These are phyloP conservation scores for Xylaria cubensis DNA, from an alignment of 495 filamentous ascomycete genomes.

Conservation along the genomic window DNA sequence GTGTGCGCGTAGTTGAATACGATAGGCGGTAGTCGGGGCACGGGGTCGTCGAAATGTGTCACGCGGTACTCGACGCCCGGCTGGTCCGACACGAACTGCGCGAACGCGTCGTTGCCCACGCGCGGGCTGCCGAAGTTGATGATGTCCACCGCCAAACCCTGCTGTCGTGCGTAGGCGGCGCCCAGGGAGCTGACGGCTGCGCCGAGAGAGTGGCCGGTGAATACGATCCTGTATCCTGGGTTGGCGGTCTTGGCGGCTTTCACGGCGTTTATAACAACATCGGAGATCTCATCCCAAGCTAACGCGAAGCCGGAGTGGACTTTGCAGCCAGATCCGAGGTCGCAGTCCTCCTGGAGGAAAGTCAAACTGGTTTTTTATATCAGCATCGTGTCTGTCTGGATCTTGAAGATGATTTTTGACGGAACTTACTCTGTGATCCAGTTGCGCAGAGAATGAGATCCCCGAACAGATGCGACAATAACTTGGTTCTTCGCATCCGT, in stretches of 20 bases:
- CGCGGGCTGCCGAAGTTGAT: conserved; percentile 75
- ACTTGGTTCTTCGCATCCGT: conserved; percentile 65
- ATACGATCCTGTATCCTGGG: conserved; percentile 59
- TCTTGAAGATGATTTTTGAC: neutral
- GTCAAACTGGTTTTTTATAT: conserved; percentile 32
- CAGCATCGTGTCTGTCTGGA: neutral
- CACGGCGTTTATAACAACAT: conserved; percentile 34
- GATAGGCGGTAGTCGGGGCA: conserved; percentile 68
- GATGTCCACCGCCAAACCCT: conserved; percentile 49
- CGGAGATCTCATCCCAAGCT: conserved; percentile 46
- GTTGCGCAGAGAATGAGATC: conserved; percentile 66
- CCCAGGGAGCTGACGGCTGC: conserved; percentile 69
- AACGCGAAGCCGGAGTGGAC: conserved; percentile 50
- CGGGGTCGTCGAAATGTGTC: conserved; percentile 71
- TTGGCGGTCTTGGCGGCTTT: conserved; percentile 41
- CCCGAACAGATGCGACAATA: conserved; percentile 75
- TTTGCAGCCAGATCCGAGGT: conserved; percentile 42
- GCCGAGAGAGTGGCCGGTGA: conserved; percentile 75
- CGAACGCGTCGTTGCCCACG: conserved; percentile 65
- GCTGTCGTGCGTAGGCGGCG: conserved; percentile 62
- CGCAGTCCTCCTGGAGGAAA: conserved; percentile 43
- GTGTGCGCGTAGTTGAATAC: conserved; percentile 64
- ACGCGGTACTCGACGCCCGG: conserved; percentile 63
- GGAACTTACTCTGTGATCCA: conserved; percentile 69
- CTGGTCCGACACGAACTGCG: conserved; percentile 59